phyloP scores from a whole-genome alignment of 2,329 filamentous ascomycete genomes.

The Thielaviopsis populi region DNA sequence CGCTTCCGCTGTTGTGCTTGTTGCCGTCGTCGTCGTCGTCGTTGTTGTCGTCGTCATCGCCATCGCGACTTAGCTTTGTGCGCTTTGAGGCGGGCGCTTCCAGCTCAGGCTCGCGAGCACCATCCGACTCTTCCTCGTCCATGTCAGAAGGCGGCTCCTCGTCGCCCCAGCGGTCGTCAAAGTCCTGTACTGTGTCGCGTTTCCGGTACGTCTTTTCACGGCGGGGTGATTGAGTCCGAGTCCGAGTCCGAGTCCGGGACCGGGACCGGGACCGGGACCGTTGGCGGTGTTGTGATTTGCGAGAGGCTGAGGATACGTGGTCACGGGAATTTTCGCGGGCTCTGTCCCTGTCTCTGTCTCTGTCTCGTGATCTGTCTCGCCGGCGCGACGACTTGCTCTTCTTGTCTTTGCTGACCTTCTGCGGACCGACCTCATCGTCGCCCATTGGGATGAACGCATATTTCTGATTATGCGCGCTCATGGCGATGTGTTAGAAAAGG shows the following conservation, averaged over 20 bases:
- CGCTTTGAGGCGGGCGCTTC: conserved; percentile 57
- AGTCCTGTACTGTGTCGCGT: conserved; percentile 32
- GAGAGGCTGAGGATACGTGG: neutral
- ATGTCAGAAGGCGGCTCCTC: conserved; percentile 42
- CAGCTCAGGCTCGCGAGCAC: conserved; percentile 42
- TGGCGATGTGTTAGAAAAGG: conserved; percentile 19
- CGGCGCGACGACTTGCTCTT: conserved; percentile 4
- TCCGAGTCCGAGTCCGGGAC: conserved; percentile 22
- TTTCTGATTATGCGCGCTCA: conserved; percentile 37
- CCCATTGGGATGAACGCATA: conserved; percentile 56
- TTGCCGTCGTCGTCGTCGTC: neutral
- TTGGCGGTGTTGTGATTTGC: neutral
- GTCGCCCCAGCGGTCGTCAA: conserved; percentile 71
- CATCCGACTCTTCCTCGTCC: conserved; percentile 25
- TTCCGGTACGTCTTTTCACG: conserved; percentile 31
- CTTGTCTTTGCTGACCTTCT: conserved; percentile 12
- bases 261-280: neutral
- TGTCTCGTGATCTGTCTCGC: conserved; percentile 7
- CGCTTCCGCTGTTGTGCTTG: neutral
- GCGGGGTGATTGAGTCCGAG: conserved; percentile 25
- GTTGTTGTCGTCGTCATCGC: conserved; percentile 31
- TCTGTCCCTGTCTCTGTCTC: neutral
- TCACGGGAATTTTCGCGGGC: neutral
- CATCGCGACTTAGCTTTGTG: conserved; percentile 39
- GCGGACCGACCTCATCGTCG: conserved; percentile 39